Conservation (phyloP, 768 basidiomycete genomes). For the Suillus luteus region DNA sequence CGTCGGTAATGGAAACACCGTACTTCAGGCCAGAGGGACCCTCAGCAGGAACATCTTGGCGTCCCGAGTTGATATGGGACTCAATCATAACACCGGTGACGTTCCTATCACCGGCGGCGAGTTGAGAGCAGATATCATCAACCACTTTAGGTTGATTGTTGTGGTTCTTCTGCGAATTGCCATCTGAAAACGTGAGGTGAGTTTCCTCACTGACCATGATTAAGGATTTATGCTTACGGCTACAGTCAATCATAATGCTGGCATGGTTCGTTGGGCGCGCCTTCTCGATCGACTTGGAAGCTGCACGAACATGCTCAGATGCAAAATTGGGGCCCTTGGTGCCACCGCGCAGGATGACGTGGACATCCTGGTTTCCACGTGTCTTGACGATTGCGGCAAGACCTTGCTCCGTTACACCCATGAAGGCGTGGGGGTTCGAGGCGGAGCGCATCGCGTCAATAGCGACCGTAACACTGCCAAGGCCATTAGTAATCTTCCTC, state of each 20-base stretch:
- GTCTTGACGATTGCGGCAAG: conserved; percentile 97
- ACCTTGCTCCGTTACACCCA: conserved; percentile 87
- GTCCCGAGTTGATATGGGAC: conserved; percentile 87
- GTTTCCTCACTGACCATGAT: not conserved
- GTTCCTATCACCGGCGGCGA: conserved; percentile 61
- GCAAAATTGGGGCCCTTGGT: conserved; percentile 89
- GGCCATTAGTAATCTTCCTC: conserved; percentile 10
- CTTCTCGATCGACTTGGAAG: conserved; percentile 64
- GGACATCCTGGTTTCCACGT: conserved; percentile 81
- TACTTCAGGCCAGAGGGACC: conserved; percentile 72
- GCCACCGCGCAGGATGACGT: conserved; percentile 95
- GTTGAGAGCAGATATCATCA: conserved; percentile 70
- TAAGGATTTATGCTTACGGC: conserved; percentile 49
- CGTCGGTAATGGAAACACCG: conserved; percentile 90
- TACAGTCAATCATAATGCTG: conserved; percentile 88
- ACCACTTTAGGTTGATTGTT: conserved; percentile 86
- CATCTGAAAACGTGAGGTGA: conserved; percentile 52
- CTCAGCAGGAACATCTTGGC: conserved; percentile 81
- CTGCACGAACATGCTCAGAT: conserved; percentile 67
- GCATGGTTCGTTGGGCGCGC: conserved; percentile 53
- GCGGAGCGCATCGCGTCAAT: conserved; percentile 96
- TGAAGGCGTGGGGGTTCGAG: conserved; percentile 93
- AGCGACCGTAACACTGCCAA: conserved; percentile 72
- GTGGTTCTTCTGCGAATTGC: conserved; percentile 96
- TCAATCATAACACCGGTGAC: conserved; percentile 99